A percentile compares a stretch with the other conserved stretches of the same genome.
phyloP scores from a whole-genome alignment of 2,329 filamentous ascomycete species.

The Fusarium papillatum region DNA sequence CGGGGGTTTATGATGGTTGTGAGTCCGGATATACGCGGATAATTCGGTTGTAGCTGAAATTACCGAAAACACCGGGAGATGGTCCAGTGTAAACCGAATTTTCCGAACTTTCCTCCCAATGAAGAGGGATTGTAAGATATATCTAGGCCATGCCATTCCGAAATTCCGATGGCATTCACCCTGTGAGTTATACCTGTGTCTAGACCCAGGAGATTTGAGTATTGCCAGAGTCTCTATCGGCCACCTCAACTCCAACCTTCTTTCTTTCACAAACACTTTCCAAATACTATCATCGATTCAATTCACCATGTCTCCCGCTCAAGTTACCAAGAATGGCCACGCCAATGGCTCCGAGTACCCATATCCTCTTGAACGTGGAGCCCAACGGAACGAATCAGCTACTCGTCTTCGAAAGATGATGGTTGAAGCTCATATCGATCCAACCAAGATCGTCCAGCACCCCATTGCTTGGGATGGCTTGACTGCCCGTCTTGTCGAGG shows the following conservation, averaged over 20 bases:
- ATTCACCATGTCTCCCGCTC: neutral
- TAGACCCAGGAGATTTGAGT: neutral
- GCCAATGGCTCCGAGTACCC: neutral
- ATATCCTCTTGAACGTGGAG: neutral
- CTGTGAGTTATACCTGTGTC: neutral
- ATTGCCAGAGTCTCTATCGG: neutral
- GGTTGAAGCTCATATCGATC: neutral
- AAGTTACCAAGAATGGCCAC: neutral
- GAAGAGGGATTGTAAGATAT: neutral
- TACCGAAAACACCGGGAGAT: neutral
- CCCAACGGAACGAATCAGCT: neutral
- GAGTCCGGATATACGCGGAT: neutral
- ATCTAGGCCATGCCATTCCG: neutral
- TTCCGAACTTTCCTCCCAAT: neutral
- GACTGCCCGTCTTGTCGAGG: neutral
- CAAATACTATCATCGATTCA: neutral
- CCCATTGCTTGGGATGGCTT: neutral
- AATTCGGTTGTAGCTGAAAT: neutral
- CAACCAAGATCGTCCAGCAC: neutral
- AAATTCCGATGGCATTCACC: neutral
- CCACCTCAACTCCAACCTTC: too few species aligned
- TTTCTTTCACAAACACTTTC: neutral
- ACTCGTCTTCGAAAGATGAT: neutral
- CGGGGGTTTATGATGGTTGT: neutral
- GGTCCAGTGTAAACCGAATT: neutral